Base-by-base conservation (phyloP, 2,329 filamentous ascomycete species). In the Aspergillus brasiliensis region DNA sequence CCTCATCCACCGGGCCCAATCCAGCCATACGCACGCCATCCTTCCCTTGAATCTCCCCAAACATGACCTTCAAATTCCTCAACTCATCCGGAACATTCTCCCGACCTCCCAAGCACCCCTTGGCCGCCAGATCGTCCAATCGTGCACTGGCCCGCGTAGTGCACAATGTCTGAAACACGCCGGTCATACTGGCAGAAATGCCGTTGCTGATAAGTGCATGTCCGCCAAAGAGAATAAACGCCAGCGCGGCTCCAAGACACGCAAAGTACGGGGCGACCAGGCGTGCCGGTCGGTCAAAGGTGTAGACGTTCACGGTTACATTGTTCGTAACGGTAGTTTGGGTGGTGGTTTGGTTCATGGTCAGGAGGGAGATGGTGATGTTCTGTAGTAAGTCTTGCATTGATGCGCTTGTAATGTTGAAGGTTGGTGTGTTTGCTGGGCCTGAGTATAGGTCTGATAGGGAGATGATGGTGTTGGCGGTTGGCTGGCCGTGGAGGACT, bases 51-150 rank as follows among this genome's bases (percentile, higher is more conserved):
- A 64, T 40, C 21, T 60, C 62, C 8, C 60, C 60, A 58, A 62
- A 64, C 56, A 56, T 58, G 8, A 64, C 67, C 40, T 58, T 51
- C 42, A 66, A 46, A 27, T 63, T 47, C 51, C 60, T 64, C 27
- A 61, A 34, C 8, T 61, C 56, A 3, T 58, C 59, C 1, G 64
- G 65, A 17, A 66, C 57, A 49, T 66, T 66, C 56, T 61, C 56
- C 2, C 62, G 58, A 0, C 63, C 65, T 4, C 57, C 62, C 6
- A 64, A 19, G 37, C 60, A 64, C 2, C 62, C 62, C 37, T 46
- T 49, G 8, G 56, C 40, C 8, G 62, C 60, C 25, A 64, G 51
- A 23, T 55, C 25, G 8, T 47, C 47, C 3, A 62, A 17, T n/a
- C 47, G 27, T 2, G 56, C 49, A 60, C 60, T 61, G 1, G 54